Base-by-base conservation (phyloP, 2,329 filamentous ascomycete genomes). In the Penicillium corylophilum region DNA sequence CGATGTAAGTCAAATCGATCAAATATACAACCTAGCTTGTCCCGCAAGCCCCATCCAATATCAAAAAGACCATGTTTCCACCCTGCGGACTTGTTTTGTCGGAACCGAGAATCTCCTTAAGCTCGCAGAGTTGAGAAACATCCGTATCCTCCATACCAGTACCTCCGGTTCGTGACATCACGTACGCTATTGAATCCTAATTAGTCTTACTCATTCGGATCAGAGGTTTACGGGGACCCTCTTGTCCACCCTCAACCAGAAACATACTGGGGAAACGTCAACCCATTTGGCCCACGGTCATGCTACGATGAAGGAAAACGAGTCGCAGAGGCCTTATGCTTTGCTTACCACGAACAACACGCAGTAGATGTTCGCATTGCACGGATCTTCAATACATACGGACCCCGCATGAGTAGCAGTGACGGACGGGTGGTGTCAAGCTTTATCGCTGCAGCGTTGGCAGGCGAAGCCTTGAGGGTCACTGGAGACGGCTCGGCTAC, bases 301-400 rank as follows among this genome's bases (percentile, higher is more conserved):
- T 75, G 73, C 55, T 76, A 75, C 35, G 73, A 76, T 43, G 73
- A 76, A 56, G 73, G 73, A 2, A 75, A 76, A 48, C 62, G 73
- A 15, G 69, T 69, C 2, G 65, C 68, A 8, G 73, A 76, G 53
- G 63, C 73, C 5, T 64, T 75, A 0, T 66, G 62, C 10, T 75
- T 72, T 46, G 55, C 59, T 26, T 68, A 67, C 47, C 56, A 57
- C 24, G 55, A 64, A 39, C 60, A 67, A 41, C 57, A 63, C 44
- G 46, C 42, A 16, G 62, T 67, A 5, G 57, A 69, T 41, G 57
- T 69, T 41, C 60, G 65, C 15, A 64, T 70, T 44, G 64, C 66
- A 20, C 65, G 67, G 3, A 68, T 70, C n/a, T 70, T 70, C 57
- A 70, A 70, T 47, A 67, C 65, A 10, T 70, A 67, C 41, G 66